A percentile compares a stretch with the other conserved stretches of the same genome.
Evolutionary conservation across 768 basidiomycete species (phyloP).

Genomic region (Megacollybia marginata): DNA sequence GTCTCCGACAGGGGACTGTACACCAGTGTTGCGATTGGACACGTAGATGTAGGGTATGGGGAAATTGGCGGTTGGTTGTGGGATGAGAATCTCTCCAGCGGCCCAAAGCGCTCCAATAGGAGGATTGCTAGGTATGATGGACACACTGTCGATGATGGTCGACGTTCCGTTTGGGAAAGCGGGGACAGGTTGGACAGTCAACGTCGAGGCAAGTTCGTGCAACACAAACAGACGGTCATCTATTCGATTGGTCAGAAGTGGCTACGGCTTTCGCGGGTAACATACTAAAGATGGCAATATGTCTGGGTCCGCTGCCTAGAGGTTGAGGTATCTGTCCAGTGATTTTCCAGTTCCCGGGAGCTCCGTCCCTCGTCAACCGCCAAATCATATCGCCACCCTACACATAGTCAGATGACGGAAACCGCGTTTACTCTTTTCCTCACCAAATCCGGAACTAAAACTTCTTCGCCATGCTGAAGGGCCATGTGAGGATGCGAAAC

Average conservation of each 20-base stretch:
- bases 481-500: slow-evolving; percentile 59
- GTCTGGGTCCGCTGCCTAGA: slow-evolving; percentile 53
- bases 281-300: slow-evolving; percentile 36
- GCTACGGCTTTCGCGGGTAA: background rate
- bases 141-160: slow-evolving; percentile 37
- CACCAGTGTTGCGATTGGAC: slow-evolving; percentile 60
- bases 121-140: slow-evolving; percentile 39
- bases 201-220: slow-evolving; percentile 49
- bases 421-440: slow-evolving; percentile 5
- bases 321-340: slow-evolving; percentile 47
- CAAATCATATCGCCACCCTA: slow-evolving; percentile 61
- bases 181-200: slow-evolving; percentile 54
- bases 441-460: slow-evolving; percentile 57
- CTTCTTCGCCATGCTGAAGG: slow-evolving; percentile 39
- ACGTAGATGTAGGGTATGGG: slow-evolving; percentile 52
- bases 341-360: slow-evolving; percentile 38
- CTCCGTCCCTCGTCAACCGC: slow-evolving; percentile 39
- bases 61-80: slow-evolving; percentile 37
- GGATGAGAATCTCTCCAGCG: slow-evolving; percentile 59
- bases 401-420: background rate
- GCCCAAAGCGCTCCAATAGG: slow-evolving; percentile 35
- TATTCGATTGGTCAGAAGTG: slow-evolving; percentile 9
- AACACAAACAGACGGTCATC: slow-evolving; percentile 44
- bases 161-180: slow-evolving; percentile 43
- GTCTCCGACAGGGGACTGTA: slow-evolving; percentile 42